Base-by-base conservation (phyloP, 1,284 basidiomycete genomes). In the Ganoderma lucidum region DNA sequence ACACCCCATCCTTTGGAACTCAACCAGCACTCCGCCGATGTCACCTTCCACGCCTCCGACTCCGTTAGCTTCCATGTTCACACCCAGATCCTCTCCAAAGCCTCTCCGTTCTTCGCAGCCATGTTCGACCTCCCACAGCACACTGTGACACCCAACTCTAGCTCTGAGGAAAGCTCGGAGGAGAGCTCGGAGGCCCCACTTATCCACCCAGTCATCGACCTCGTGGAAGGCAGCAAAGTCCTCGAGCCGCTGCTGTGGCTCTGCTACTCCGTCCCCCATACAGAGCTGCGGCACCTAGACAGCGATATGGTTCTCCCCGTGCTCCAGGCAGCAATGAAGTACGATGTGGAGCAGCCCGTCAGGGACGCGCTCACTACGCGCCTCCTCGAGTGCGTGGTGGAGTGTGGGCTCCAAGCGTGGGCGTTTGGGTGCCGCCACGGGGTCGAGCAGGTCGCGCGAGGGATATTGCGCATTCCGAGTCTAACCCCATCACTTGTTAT, bases 161-260 rank as follows among this genome's bases (percentile, higher is more conserved):
- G 35, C 8, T 23, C 23, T 23, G 23, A 23, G 0, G 37, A 37
- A 41, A 6, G 1, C n/a, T 23, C 10, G 3, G 6, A n/a, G 59
- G 39, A 41, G 39, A 41, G 39, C 9, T 17, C 48, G 6, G 32
- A 56, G 3, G 39, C 32, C 32, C 17, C 8, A 3, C 4, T 9
- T 30, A 56, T 55, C 1, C 39, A 19, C 28, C 63, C 70, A 8
- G 53, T 73, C 44, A 53, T 85, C 58, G 70, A 71, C 39, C 64
- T 84, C 17, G 62, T 77, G 32, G 85, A 86, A 70, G 69, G 77
- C 51, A 75, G 77, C 55, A 64, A 65, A 37, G 77, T 75, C 4
- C 63, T 85, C 55, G 78, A 81, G 39, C 68, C 71, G 56, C 78
- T 85, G 51, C 74, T 85, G 62, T 77, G 79, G 32, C 76, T 82